Conservation (phyloP, 1,284 basidiomycete species). For the Pseudozyma flocculosa region DNA sequence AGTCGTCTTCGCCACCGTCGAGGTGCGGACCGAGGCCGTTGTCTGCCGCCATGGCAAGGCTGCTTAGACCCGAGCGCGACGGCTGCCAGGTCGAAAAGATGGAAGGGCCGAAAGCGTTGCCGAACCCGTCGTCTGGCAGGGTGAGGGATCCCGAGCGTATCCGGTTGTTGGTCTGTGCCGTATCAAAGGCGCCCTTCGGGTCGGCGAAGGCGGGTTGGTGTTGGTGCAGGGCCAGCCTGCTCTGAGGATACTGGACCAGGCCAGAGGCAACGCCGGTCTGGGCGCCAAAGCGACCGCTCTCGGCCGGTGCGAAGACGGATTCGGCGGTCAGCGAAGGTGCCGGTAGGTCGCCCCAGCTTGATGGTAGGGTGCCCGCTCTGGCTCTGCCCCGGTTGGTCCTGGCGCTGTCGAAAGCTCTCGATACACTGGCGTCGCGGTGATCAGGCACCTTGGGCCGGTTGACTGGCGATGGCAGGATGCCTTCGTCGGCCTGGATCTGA, state of each 20-base stretch:
- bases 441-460: neutral
- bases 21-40: neutral
- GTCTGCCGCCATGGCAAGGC: slow-evolving; percentile 10
- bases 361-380: slow-evolving; percentile 45
- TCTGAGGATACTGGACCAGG: neutral
- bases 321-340: neutral
- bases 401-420: neutral
- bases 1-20: slow-evolving; percentile 3
- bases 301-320: neutral
- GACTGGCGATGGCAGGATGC: slow-evolving; percentile 7
- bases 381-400: slow-evolving; percentile 29
- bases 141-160: slow-evolving; percentile 39
- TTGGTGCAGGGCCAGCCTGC: slow-evolving; percentile 1
- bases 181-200: neutral
- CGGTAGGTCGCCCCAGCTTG: slow-evolving; percentile 30
- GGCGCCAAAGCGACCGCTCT: neutral
- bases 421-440: neutral
- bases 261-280: neutral
- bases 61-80: slow-evolving; percentile 31
- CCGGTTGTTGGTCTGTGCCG: slow-evolving; percentile 3
- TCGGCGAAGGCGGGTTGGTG: slow-evolving; percentile 1
- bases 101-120: slow-evolving; percentile 38
- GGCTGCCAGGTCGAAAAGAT: slow-evolving; percentile 46
- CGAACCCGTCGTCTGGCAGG: slow-evolving; percentile 22
- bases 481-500: slow-evolving; percentile 38